These are phyloP conservation scores for Penicillium rolfsii DNA, from an alignment of 2,329 filamentous ascomycete genomes.

Conservation along the genomic window DNA sequence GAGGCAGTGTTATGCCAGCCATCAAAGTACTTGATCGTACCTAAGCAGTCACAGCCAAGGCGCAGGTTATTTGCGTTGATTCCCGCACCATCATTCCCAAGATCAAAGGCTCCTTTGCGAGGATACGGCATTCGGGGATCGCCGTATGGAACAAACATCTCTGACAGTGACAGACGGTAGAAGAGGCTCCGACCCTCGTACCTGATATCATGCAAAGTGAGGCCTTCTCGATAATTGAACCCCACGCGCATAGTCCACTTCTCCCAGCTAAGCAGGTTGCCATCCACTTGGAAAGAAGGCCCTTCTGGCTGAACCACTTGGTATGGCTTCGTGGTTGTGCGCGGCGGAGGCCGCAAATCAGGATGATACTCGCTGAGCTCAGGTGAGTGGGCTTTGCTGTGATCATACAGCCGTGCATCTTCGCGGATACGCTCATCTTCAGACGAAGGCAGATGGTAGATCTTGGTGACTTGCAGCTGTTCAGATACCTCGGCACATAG, in stretches of 20 bases:
- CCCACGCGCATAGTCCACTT: constrained; percentile 50
- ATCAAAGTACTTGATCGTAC: constrained; percentile 50
- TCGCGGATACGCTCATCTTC: constrained; percentile 46
- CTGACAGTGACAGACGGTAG: constrained; percentile 47
- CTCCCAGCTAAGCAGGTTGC: constrained; percentile 44
- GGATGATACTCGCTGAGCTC: constrained; percentile 42
- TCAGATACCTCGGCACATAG: constrained; percentile 58
- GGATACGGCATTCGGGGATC: constrained; percentile 47
- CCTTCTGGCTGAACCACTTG: constrained; percentile 44
- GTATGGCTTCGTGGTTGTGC: constrained; percentile 43
- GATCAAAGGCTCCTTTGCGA: constrained; percentile 51
- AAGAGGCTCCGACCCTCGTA: constrained; percentile 47
- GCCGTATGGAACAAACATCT: constrained; percentile 53
- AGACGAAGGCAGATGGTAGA: constrained; percentile 54
- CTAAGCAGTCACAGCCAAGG: constrained; percentile 50
- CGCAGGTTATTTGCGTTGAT: constrained; percentile 49
- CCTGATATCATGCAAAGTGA: constrained; percentile 47
- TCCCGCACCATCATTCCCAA: constrained; percentile 50
- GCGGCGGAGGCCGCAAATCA: constrained; percentile 32
- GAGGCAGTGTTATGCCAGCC: constrained; percentile 41
- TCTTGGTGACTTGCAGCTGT: constrained; percentile 54
- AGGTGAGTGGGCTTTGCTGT: constrained; percentile 38
- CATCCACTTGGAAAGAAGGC: constrained; percentile 37
- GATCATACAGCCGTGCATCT: constrained; percentile 45
- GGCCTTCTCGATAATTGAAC: constrained; percentile 52